These are phyloP conservation scores for Chaetomiaceae sp. DNA, from an alignment of 2,329 filamentous ascomycete genomes.

Conservation along the genomic window DNA sequence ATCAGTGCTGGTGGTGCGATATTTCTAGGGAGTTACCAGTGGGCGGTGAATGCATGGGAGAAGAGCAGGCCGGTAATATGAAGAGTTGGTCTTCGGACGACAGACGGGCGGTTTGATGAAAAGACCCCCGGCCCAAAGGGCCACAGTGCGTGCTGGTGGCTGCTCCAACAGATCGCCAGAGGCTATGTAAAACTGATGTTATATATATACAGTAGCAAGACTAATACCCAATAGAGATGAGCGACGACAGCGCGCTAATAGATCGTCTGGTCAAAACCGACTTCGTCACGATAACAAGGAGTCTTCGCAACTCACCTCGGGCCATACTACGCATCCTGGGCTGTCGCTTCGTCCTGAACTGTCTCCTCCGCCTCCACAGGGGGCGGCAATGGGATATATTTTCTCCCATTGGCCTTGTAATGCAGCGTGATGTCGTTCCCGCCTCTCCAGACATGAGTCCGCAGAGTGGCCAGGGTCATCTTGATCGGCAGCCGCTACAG, in stretches of 20 bases:
- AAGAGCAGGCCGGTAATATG: conserved; percentile 27
- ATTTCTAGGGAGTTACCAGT: conserved; percentile 91
- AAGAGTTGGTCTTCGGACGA: not conserved
- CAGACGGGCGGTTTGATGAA: not conserved
- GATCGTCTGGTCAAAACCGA: not conserved
- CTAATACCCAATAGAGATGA: conserved; percentile 12
- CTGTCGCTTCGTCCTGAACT: conserved; percentile 1
- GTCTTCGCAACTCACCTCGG: not conserved
- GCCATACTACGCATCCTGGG: conserved; percentile 6
- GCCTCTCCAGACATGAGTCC: conserved; percentile 89
- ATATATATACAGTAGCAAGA: conserved; percentile 17
- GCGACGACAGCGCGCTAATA: not conserved
- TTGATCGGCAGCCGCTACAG: conserved; percentile 63
- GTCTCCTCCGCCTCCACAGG: conserved; percentile 21
- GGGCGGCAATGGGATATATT: conserved; percentile 47
- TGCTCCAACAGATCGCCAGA: not conserved
- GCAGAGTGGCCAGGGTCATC: conserved; percentile 91
- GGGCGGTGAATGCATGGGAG: conserved; percentile 70
- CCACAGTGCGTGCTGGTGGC: too few species aligned
- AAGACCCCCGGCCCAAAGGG: too few species aligned
- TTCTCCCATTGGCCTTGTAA: conserved; percentile 89
- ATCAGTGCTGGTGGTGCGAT: conserved; percentile 93
- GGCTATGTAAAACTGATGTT: conserved; percentile 7
- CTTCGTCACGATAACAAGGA: not conserved
- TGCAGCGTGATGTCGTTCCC: conserved; percentile 87